A percentile compares a stretch with the other conserved stretches of the same genome.
Evolutionary conservation across 1,284 basidiomycete genomes (phyloP).

Genomic region (Moniliophthora roreri): DNA sequence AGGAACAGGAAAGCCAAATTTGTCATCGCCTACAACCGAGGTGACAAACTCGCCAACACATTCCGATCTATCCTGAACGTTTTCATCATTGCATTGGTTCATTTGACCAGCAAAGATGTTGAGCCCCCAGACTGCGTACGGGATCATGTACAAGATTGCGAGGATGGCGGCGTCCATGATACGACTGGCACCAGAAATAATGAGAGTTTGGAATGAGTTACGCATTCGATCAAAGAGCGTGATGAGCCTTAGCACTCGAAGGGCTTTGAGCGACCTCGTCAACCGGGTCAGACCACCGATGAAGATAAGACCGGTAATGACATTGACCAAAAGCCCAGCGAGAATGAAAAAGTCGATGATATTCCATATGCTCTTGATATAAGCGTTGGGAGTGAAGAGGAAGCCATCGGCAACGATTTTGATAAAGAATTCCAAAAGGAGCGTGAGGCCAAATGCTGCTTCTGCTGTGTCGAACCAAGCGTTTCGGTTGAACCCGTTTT

Average conservation of each 20-base stretch:
- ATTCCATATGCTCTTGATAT: conserved; percentile 92
- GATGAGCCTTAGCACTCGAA: conserved; percentile 88
- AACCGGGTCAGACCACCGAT: conserved; percentile 81
- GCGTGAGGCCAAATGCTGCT: conserved; percentile 70
- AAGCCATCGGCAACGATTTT: conserved; percentile 95
- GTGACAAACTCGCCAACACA: conserved; percentile 82
- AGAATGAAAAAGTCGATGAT: conserved; percentile 89
- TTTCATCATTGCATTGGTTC: conserved; percentile 82
- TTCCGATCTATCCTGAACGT: conserved; percentile 53
- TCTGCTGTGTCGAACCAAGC: conserved; percentile 93
- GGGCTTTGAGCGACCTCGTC: conserved; percentile 86
- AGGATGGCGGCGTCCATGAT: conserved; percentile 91
- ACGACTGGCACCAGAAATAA: conserved; percentile 84
- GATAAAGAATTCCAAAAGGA: conserved; percentile 86
- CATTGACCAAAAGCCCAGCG: conserved; percentile 80
- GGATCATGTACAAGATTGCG: conserved; percentile 95
- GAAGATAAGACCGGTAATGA: conserved; percentile 76
- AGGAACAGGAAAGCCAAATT: conserved; percentile 75
- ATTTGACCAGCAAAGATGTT: conserved; percentile 91
- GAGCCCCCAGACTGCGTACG: conserved; percentile 96
- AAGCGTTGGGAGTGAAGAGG: conserved; percentile 92
- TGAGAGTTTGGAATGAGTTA: conserved; percentile 87
- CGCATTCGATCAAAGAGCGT: conserved; percentile 88
- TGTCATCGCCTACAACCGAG: conserved; percentile 45
- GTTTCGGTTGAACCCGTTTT: conserved; percentile 59